Conservation (phyloP, 306 rosid genomes). For the Citrullus mucosospermus region DNA sequence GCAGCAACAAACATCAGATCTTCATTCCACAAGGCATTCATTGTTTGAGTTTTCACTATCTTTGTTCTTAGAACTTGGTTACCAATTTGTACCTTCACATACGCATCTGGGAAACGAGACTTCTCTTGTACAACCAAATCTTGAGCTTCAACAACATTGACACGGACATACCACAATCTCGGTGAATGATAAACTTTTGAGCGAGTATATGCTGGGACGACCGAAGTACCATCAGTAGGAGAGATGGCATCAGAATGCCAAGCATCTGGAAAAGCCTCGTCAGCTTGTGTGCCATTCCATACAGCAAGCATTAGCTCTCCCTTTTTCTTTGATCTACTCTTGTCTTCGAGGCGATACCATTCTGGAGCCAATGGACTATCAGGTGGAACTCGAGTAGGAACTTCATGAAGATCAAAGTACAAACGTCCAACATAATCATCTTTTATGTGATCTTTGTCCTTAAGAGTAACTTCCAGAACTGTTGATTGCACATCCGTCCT, state of each 20-base stretch:
- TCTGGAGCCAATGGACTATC: slow-evolving; percentile 95
- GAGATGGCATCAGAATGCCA: slow-evolving; percentile 91
- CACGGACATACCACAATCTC: slow-evolving; percentile 65
- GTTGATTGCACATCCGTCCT: slow-evolving; percentile 40
- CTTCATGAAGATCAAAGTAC: slow-evolving; percentile 49
- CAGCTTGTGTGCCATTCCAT: slow-evolving; percentile 95
- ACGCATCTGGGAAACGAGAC: slow-evolving; percentile 49
- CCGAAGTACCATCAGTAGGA: slow-evolving; percentile 27
- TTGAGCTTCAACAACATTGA: slow-evolving; percentile 70
- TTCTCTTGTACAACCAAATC: slow-evolving; percentile 58
- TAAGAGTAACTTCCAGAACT: slow-evolving; percentile 53
- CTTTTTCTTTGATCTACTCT: slow-evolving; percentile 41
- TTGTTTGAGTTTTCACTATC: slow-evolving; percentile 31
- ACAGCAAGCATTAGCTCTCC: slow-evolving; percentile 97
- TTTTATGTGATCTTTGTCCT: slow-evolving; percentile 46
- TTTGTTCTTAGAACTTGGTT: slow-evolving; percentile 47
- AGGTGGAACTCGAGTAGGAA: slow-evolving; percentile 67
- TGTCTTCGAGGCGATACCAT: slow-evolving; percentile 67
- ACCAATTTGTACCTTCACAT: slow-evolving; percentile 67
- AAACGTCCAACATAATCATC: slow-evolving; percentile 70
- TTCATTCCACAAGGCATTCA: slow-evolving; percentile 64
- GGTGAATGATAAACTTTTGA: slow-evolving; percentile 91
- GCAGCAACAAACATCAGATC: slow-evolving; percentile 61
- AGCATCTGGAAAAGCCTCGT: slow-evolving; percentile 91
- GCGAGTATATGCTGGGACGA: slow-evolving; percentile 29